These are phyloP conservation scores for Coleophoma cylindrospora DNA, from an alignment of 2,329 filamentous ascomycete genomes.

Conservation along the genomic window DNA sequence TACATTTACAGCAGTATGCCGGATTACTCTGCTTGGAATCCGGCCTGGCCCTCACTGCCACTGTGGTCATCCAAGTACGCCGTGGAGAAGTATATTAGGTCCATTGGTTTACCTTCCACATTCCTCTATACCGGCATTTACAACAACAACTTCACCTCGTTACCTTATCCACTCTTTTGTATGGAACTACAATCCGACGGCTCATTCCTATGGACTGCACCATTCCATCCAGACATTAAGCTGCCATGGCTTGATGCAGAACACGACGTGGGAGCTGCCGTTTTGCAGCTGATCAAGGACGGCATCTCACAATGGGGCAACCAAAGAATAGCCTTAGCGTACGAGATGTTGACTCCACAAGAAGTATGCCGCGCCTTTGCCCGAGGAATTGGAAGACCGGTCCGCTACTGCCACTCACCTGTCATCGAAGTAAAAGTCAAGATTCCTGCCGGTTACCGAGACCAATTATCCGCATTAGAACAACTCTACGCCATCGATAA, in stretches of 20 bases:
- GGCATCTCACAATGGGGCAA: constrained; percentile 79
- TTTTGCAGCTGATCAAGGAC: constrained; percentile 94
- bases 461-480: constrained; percentile 72
- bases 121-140: constrained; percentile 97
- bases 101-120: constrained; percentile 59
- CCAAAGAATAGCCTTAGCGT: constrained; percentile 78
- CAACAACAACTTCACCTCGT: constrained; percentile 97
- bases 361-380: constrained; percentile 81
- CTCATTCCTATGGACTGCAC: constrained; percentile 87
- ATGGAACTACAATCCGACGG: constrained; percentile 85
- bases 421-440: constrained; percentile 81
- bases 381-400: constrained; percentile 70
- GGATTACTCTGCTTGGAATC: constrained; percentile 77
- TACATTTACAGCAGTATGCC: constrained; percentile 98
- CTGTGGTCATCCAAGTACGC: constrained; percentile 91
- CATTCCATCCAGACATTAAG: constrained; percentile 84
- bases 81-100: constrained; percentile 84
- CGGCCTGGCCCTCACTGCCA: constrained; percentile 74
- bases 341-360: constrained; percentile 78
- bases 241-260: constrained; percentile 95
- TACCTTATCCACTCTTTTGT: constrained; percentile 89
- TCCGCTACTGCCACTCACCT: constrained; percentile 66
- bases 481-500: constrained; percentile 42
- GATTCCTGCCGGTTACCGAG: constrained; percentile 81
- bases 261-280: constrained; percentile 88